These are phyloP conservation scores for Cladosporium velox DNA, from an alignment of 2,329 filamentous ascomycete genomes.

Conservation along the genomic window DNA sequence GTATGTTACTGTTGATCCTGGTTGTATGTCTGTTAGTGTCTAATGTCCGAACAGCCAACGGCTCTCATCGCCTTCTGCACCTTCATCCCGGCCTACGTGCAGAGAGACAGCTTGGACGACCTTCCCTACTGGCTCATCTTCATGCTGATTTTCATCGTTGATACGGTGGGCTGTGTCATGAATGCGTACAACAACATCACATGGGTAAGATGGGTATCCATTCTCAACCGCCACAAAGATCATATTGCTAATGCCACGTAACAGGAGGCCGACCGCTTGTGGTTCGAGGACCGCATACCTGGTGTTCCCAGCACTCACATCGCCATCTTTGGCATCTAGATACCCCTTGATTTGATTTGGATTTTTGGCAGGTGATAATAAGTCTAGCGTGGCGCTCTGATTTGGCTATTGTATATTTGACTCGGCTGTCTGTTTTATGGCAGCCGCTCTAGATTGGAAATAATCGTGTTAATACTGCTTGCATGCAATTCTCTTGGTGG, in stretches of 20 bases:
- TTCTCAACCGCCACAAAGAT: not conserved
- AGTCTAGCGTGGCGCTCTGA: slow-evolving; percentile 5
- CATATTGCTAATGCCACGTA: not conserved
- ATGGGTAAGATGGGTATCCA: slow-evolving; percentile 26
- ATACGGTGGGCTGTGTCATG: slow-evolving; percentile 38
- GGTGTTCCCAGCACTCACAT: slow-evolving; percentile 19
- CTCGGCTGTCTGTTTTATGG: not conserved
- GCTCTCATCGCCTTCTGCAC: slow-evolving; percentile 35
- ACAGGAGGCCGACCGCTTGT: slow-evolving; percentile 21
- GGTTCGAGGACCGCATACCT: slow-evolving; percentile 21
- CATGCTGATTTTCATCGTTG: slow-evolving; percentile 39
- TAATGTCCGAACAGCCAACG: slow-evolving; percentile 30
- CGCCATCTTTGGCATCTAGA: slow-evolving; percentile 22
- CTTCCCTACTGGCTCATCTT: slow-evolving; percentile 39
- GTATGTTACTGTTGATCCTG: slow-evolving; percentile 25
- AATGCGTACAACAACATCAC: slow-evolving; percentile 42
- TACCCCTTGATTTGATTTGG: not conserved
- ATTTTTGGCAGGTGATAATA: not conserved
- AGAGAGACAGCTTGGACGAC: slow-evolving; percentile 31
- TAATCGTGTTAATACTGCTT: not conserved
- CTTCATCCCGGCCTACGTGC: slow-evolving; percentile 38
- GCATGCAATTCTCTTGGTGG: not conserved
- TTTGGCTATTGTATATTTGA: slow-evolving; percentile 7
- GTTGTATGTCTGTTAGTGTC: not conserved
- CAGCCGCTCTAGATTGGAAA: not conserved